A percentile compares a stretch with the other conserved stretches of the same genome.
Evolutionary conservation across 495 filamentous ascomycete genomes (phyloP).

Genomic region (Gamarada debralockiae): DNA sequence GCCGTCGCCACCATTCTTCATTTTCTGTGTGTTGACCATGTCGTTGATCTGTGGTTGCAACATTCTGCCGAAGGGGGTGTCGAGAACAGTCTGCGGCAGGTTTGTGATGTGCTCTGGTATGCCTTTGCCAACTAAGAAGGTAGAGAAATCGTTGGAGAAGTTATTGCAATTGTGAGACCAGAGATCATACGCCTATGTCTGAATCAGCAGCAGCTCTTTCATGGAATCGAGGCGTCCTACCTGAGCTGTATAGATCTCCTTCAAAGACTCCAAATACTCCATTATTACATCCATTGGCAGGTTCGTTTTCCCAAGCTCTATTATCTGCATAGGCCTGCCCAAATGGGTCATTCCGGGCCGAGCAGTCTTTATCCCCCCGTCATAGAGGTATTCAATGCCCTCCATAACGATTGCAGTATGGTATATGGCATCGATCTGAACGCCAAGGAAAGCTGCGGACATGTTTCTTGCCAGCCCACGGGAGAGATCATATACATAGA

Average conservation of each 20-base stretch:
- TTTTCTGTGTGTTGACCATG: slow-evolving; percentile 66
- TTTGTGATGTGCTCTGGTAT: slow-evolving; percentile 89
- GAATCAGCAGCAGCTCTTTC: not conserved
- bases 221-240: slow-evolving; percentile 32
- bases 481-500: slow-evolving; percentile 94
- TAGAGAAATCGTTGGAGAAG: slow-evolving; percentile 90
- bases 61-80: slow-evolving; percentile 91
- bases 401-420: slow-evolving; percentile 65
- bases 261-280: slow-evolving; percentile 85
- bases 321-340: slow-evolving; percentile 73
- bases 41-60: slow-evolving; percentile 75
- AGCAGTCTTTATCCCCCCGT: slow-evolving; percentile 75
- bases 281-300: slow-evolving; percentile 79
- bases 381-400: slow-evolving; percentile 51
- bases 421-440: slow-evolving; percentile 41
- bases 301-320: slow-evolving; percentile 70
- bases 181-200: slow-evolving; percentile 72
- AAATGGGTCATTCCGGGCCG: slow-evolving; percentile 78
- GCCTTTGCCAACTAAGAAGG: slow-evolving; percentile 83
- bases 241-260: slow-evolving; percentile 77
- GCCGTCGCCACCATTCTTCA: slow-evolving; percentile 27
- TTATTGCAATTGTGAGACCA: slow-evolving; percentile 95
- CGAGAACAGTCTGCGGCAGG: slow-evolving; percentile 79
- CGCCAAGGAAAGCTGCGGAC: slow-evolving; percentile 53
- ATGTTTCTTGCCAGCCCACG: slow-evolving; percentile 53